Conservation (phyloP, 768 basidiomycete genomes). For the Calocybe cyanea region DNA sequence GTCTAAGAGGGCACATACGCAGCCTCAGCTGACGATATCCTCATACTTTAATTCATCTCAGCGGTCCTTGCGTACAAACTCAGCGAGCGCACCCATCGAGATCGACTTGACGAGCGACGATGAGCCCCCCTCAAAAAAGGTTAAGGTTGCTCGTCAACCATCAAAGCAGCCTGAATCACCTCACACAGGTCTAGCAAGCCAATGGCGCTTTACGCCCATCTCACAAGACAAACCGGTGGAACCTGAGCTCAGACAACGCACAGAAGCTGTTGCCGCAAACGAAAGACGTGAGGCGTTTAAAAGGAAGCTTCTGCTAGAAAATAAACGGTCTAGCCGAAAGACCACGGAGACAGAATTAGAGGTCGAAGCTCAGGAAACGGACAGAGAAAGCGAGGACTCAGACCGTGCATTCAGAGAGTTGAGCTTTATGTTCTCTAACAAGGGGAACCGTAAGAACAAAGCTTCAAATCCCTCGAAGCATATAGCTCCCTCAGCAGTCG, state of each 20-base stretch:
- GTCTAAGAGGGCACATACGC: conserved; percentile 10
- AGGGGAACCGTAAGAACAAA: conserved; percentile 32
- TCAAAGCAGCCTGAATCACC: not conserved
- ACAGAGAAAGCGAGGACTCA: conserved; percentile 36
- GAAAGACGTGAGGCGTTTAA: conserved; percentile 42
- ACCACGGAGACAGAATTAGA: conserved; percentile 11
- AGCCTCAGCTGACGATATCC: conserved; percentile 35
- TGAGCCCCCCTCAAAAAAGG: conserved; percentile 27
- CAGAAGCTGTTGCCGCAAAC: conserved; percentile 21
- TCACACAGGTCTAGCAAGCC: conserved; percentile 18
- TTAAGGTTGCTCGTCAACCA: conserved; percentile 11
- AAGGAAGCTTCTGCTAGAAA: conserved; percentile 46
- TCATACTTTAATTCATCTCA: conserved; percentile 30
- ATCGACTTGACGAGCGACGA: conserved; percentile 51
- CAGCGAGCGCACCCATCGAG: conserved; percentile 10
- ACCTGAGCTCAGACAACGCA: conserved; percentile 5
- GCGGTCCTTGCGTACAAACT: conserved; percentile 7
- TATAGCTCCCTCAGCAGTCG: conserved; percentile 43
- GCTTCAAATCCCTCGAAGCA: conserved; percentile 20
- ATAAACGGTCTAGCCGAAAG: conserved; percentile 31
- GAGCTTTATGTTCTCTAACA: conserved; percentile 41
- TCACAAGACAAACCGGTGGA: conserved; percentile 22
- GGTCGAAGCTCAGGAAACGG: conserved; percentile 22
- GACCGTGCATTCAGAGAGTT: conserved; percentile 46
- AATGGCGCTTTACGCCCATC: conserved; percentile 43